These are phyloP conservation scores for Pseudopyrenochaeta lycopersici DNA, from an alignment of 2,329 filamentous ascomycete species.

Conservation along the genomic window DNA sequence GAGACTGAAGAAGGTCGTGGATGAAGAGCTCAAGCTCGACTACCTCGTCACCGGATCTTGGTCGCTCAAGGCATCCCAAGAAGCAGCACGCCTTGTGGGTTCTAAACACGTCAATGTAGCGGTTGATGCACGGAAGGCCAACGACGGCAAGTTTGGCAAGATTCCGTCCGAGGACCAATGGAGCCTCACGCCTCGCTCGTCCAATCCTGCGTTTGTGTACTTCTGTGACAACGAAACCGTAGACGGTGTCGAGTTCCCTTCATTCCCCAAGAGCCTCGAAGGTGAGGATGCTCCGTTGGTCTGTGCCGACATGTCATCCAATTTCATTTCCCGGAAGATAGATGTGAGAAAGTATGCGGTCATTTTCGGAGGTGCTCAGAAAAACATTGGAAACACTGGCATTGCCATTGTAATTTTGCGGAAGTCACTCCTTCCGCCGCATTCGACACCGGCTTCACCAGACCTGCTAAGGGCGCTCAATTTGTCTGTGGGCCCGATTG, in stretches of 20 bases:
- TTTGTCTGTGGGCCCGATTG: constrained; percentile 79
- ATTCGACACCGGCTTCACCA: constrained; percentile 65
- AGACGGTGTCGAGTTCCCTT: constrained; percentile 89
- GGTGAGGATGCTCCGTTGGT: constrained; percentile 75
- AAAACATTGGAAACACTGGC: constrained; percentile 88
- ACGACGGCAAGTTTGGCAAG: constrained; percentile 83
- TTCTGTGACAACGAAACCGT: constrained; percentile 95
- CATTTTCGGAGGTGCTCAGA: constrained; percentile 92
- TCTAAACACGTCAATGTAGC: constrained; percentile 82
- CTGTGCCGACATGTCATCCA: constrained; percentile 92
- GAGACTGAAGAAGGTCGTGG: constrained; percentile 70
- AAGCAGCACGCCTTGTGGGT: constrained; percentile 80
- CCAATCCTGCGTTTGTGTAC: constrained; percentile 75
- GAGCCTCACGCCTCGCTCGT: constrained; percentile 71
- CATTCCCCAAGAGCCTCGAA: constrained; percentile 72
- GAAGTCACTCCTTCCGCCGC: constrained; percentile 79
- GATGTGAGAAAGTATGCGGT: constrained; percentile 80
- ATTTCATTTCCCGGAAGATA: constrained; percentile 84
- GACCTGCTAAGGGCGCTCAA: constrained; percentile 76
- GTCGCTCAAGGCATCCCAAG: constrained; percentile 88
- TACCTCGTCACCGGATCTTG: constrained; percentile 92
- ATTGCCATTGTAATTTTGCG: constrained; percentile 87
- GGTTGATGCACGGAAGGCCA: constrained; percentile 68
- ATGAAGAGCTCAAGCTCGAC: constrained; percentile 79
- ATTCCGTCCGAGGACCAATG: constrained; percentile 82